phyloP scores from a whole-genome alignment of 345 rosid species.

The Hypericum perforatum region DNA sequence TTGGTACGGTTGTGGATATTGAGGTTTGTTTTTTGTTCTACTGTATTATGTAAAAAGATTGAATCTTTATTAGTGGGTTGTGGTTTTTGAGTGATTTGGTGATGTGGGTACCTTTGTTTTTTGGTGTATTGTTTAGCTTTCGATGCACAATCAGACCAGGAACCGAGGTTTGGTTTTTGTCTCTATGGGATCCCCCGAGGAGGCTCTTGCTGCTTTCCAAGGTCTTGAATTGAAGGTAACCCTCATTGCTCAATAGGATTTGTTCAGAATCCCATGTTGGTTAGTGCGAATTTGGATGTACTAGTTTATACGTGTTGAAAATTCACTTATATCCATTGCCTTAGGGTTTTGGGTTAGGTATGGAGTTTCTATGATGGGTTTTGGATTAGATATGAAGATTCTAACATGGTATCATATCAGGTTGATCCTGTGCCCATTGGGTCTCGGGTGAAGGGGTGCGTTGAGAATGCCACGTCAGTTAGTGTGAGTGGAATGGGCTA shows the following conservation, averaged over 20 bases:
- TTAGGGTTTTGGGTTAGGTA: no score
- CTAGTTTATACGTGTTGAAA: no score
- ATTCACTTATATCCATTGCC: no score
- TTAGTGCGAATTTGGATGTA: neutral
- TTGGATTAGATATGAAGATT: no score
- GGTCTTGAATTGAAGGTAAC: conserved; percentile 51
- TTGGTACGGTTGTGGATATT: conserved; percentile 59
- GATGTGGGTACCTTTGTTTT: conserved; percentile 9
- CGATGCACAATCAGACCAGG: conserved; percentile 58
- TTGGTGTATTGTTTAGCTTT: conserved; percentile 37
- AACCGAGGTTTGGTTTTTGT: conserved; percentile 78
- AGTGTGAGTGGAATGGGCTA: no score
- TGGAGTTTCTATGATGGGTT: no score
- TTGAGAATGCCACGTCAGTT: no score
- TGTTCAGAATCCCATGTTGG: neutral
- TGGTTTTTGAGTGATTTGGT: neutral
- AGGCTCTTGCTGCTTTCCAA: conserved; percentile 49
- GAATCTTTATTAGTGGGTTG: neutral
- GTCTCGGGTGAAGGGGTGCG: no score
- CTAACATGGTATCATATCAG: no score
- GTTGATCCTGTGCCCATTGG: no score
- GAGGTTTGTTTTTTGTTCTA: conserved; percentile 35
- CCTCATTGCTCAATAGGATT: conserved; percentile 5
- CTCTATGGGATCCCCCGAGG: conserved; percentile 65
- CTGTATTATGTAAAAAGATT: neutral